Evolutionary conservation across 1,139 yeast genomes (phyloP).

Genomic region (Zygosaccharomyces sapae): DNA sequence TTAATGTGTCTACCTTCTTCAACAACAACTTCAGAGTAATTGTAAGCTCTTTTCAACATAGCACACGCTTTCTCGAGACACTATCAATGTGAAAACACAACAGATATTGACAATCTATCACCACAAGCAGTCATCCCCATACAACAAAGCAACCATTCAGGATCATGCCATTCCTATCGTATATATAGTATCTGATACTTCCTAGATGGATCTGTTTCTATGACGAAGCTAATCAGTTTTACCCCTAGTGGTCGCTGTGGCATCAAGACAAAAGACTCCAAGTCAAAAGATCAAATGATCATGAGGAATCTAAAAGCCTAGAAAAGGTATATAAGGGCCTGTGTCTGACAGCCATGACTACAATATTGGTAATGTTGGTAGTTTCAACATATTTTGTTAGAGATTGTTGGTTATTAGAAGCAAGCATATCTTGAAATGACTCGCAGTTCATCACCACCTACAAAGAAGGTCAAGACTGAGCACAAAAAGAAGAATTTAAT

Average conservation of each 20-base stretch:
- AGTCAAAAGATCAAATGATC: not conserved
- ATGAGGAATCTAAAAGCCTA: not conserved
- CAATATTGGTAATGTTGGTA: too few relatives aligned
- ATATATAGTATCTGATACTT: not conserved
- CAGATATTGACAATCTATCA: too few relatives aligned
- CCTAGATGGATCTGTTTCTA: not conserved
- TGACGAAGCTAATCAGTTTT: not conserved
- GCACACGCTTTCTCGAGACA: too few relatives aligned
- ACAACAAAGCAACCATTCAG: not conserved
- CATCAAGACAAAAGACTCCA: constrained; percentile 3
- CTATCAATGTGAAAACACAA: too few relatives aligned
- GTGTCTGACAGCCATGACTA: not conserved
- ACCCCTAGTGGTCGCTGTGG: not conserved
- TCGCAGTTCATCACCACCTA: not conserved
- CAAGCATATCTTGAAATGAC: not conserved
- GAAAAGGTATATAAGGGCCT: not conserved
- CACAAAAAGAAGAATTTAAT: constrained; percentile 16
- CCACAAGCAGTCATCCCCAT: not conserved
- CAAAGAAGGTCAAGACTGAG: constrained; percentile 7
- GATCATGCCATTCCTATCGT: not conserved
- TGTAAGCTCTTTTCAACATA: constrained; percentile 11
- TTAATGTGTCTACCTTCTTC: constrained; percentile 35
- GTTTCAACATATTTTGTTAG: too few relatives aligned
- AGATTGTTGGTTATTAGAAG: too few relatives aligned
- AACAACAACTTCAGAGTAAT: constrained; percentile 5